These are phyloP conservation scores for Solanum neorickii DNA, from an alignment of 257 asterid species.

Conservation along the genomic window DNA sequence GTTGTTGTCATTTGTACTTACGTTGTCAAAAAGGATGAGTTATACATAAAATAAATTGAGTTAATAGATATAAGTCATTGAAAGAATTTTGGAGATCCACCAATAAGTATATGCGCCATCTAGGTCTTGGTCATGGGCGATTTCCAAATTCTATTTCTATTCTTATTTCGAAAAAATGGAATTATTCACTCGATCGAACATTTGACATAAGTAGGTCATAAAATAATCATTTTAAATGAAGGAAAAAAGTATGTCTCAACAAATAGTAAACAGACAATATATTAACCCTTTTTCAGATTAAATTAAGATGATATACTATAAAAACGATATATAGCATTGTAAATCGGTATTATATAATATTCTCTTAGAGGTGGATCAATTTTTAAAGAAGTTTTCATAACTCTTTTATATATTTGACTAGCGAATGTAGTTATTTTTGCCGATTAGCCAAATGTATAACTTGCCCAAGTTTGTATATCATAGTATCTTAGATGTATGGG, in stretches of 20 bases:
- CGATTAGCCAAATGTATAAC: neutral
- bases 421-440: neutral
- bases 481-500: neutral
- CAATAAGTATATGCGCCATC: neutral
- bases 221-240: neutral
- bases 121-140: neutral
- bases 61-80: neutral
- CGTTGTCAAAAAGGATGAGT: neutral
- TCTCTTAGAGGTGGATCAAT: neutral
- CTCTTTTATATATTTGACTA: neutral
- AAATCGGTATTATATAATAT: no score
- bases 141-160: neutral
- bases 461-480: neutral
- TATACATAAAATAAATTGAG: neutral
- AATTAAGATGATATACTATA: neutral
- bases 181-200: neutral
- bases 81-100: neutral
- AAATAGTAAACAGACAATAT: neutral
- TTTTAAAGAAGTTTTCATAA: neutral
- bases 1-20: neutral
- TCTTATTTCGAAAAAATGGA: neutral
- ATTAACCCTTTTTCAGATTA: neutral
- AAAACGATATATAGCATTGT: neutral
- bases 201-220: neutral
- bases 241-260: neutral